Base-by-base conservation (phyloP, 2,329 filamentous ascomycete species). In the Lasiodiplodia hormozganensis region DNA sequence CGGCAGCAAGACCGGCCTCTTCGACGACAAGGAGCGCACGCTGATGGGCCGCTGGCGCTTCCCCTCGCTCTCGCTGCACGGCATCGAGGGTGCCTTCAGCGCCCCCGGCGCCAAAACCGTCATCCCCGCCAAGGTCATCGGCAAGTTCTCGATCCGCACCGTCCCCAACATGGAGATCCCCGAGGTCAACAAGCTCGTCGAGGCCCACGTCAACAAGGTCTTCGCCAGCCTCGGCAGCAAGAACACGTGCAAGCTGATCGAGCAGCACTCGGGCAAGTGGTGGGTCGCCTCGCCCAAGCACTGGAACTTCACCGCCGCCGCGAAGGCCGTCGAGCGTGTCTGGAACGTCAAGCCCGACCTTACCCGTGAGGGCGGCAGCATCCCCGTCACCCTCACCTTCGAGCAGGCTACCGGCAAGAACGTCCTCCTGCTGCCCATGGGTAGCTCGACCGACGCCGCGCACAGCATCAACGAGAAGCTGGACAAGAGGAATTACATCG, bases 401-500 rank as follows among this genome's bases (percentile, higher is more conserved):
- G 96, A 99, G 85, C 90, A 97, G 84, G 94, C 96, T 21, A 97
- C 95, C 7, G 94, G 94, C 77, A 99, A 99, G 90, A 99, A 98
- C 77, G 95, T 98, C 52, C 84, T 99, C 68, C 85, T 99, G 72
- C 83, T 99, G 73, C 96, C 96, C 38, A 98, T 99, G 96, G 96
- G 96, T 56, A 97, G 92, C 85, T 96, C 92, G 53, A 99, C 95
- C 1, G 96, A 98, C 79, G 94, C 92, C 52, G 96, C 96, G 8
- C 96, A 99, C 83, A 97, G 93, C 40, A 96, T 97, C 82, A 99
- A 99, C 80, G 96, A 98, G 88, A 97, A 97, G 87, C 86, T 99
- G 69, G 96, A 99, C 81, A 94, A 92, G 87, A 89, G 88, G 78
- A 99, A 99, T 83, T 99, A 99, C 81, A 97, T 99, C 76, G 94